A percentile compares a stretch with the other conserved stretches of the same genome.
Evolutionary conservation across 805 yeast genomes (phyloP).

Genomic region (Candida gorgasii): DNA sequence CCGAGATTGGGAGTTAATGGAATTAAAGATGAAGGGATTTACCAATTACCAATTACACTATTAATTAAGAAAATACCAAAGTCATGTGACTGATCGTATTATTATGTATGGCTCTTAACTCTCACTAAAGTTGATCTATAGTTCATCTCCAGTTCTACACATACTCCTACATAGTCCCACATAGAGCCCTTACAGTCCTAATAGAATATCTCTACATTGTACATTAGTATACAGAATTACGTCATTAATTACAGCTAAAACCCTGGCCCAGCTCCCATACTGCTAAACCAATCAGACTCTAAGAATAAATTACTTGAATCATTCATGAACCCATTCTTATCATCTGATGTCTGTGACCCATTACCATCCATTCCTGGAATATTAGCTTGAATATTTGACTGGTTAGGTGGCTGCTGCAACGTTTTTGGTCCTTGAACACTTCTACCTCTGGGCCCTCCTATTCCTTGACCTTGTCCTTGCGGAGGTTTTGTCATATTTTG

Average conservation of each 20-base stretch:
- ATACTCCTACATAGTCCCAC: no score
- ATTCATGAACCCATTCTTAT: conserved; percentile 12
- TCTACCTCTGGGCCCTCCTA: conserved; percentile 1
- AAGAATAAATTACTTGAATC: conserved; percentile 13
- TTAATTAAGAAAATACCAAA: no score
- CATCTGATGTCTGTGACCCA: conserved; percentile 9
- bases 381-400: background rate
- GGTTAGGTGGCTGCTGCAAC: background rate
- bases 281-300: conserved; percentile 32
- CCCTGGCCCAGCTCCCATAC: conserved; percentile 36
- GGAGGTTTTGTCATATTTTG: conserved; percentile 4
- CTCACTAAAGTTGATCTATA: no score
- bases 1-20: background rate
- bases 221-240: no score
- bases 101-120: no score
- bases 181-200: no score
- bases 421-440: conserved; percentile 2
- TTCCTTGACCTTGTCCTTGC: conserved; percentile 10
- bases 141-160: no score
- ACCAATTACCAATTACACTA: no score
- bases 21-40: no score
- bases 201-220: no score
- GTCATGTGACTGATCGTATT: no score
- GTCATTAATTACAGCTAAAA: no score
- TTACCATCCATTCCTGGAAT: conserved; percentile 1